phyloP scores from a whole-genome alignment of 352 stramenopile genomes.

The Phytophthora agathidicida region DNA sequence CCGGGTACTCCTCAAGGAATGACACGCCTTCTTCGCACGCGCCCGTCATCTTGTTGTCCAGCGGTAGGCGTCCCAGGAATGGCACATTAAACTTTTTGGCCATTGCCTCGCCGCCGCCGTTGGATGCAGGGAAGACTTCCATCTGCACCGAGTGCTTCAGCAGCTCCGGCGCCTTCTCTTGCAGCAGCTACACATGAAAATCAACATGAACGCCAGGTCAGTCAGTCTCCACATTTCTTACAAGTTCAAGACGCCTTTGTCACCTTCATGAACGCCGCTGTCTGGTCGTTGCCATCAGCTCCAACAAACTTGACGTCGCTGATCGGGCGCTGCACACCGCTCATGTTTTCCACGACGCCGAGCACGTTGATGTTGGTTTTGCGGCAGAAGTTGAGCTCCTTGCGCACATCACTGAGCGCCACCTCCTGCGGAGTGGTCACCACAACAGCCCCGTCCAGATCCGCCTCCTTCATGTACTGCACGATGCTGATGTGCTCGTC shows the following conservation, averaged over 20 bases:
- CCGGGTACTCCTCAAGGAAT: slow-evolving; percentile 92
- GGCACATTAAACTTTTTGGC: slow-evolving; percentile 95
- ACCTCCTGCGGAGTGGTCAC: slow-evolving; percentile 99
- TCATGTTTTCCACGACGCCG: slow-evolving; percentile 99
- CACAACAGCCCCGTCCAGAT: slow-evolving; percentile 96
- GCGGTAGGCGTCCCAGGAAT: slow-evolving; percentile 96
- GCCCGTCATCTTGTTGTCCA: slow-evolving; percentile 97
- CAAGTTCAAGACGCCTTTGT: neutral
- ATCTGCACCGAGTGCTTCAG: slow-evolving; percentile 73
- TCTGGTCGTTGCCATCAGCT: slow-evolving; percentile 61
- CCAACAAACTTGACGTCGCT: slow-evolving; percentile 73
- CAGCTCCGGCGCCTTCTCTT: slow-evolving; percentile 88
- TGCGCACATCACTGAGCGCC: slow-evolving; percentile 98
- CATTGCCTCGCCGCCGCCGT: slow-evolving; percentile 94
- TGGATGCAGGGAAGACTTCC: slow-evolving; percentile 91
- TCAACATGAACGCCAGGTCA: neutral
- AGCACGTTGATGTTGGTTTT: slow-evolving; percentile 93
- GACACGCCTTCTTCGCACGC: slow-evolving; percentile 96
- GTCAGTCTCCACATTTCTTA: neutral
- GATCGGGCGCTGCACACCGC: slow-evolving; percentile 87
- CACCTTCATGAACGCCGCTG: slow-evolving; percentile 66
- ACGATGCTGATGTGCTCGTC: slow-evolving; percentile 99
- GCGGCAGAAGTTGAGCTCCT: slow-evolving; percentile 99
- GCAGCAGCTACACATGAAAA: slow-evolving; percentile 55
- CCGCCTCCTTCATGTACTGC: slow-evolving; percentile 97